Evolutionary conservation across 306 rosid species (phyloP), one percentile per base, ranked within the genome.

Genomic region (Cicer cuneatum): DNA sequence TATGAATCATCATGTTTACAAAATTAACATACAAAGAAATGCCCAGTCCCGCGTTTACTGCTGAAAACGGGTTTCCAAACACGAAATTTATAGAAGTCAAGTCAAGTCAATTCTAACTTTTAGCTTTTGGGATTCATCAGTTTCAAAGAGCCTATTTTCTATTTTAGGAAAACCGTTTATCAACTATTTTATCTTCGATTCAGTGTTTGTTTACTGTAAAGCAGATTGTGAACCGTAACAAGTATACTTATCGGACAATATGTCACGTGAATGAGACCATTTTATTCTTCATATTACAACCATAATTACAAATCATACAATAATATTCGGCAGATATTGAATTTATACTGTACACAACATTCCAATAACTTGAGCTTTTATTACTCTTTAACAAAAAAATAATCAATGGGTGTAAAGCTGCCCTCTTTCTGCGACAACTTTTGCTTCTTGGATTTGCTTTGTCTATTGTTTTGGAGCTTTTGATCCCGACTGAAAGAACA

Each of bases 341-440:
- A 54, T 42, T 65, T 80, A 69, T n/a, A 39, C 72, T 65, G 77
- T 63, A 71, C 69, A 79, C 54, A 66, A 18, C 1, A 19, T 61
- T 19, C 24, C 70, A 45, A 77, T 71, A 65, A 67, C 68, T 71
- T 21, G n/a, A 70, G 72, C 74, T 88, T 70, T 76, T 82, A 78
- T 66, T 79, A 69, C 81, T 90, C 83, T 80, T 13, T 91, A 49
- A 62, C 84, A 76, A 94, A 94, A 82, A 91, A 94, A 24, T 45
- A 49, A 79, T 94, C 98, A 58, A 94, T 91, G 60, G 97, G 92
- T 24, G 65, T 73, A 68, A 83, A 80, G 13, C 75, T 83, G 70
- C 86, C 89, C 78, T 87, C 89, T 85, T 88, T 87, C 29, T 76
- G 80, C 16, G 88, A 69, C 66, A 75, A 39, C 86, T 86, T 94